Conservation (phyloP, 768 basidiomycete species). For the Hirschioporus abietinus region DNA sequence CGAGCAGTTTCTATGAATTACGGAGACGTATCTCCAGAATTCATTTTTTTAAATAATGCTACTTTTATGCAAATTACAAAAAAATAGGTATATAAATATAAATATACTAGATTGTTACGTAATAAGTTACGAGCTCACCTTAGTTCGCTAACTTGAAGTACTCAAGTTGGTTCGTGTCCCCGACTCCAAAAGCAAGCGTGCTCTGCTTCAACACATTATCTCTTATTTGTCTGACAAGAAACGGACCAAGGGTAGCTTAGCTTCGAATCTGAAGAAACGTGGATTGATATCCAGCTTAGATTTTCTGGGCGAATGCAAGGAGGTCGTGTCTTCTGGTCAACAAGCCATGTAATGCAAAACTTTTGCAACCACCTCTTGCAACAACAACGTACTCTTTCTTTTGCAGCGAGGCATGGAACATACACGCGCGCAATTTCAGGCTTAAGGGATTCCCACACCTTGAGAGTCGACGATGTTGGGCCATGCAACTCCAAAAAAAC, state of each 20-base stretch:
- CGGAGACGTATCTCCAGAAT: too few relatives aligned
- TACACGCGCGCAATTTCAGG: neutral
- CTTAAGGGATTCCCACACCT: neutral
- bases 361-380: neutral
- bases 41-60: too few relatives aligned
- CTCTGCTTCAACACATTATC: neutral
- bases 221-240: neutral
- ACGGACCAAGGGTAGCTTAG: neutral
- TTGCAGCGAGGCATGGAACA: neutral
- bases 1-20: too few relatives aligned
- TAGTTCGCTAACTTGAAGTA: too few relatives aligned
- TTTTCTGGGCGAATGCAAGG: conserved; percentile 29
- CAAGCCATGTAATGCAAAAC: conserved; percentile 33
- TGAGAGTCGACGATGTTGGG: neutral
- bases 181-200: neutral
- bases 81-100: too few relatives aligned
- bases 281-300: neutral
- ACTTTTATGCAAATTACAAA: too few relatives aligned
- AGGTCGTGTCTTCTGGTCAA: conserved; percentile 15
- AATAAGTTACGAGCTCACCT: too few relatives aligned
- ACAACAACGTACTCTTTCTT: neutral
- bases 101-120: too few relatives aligned
- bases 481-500: neutral
- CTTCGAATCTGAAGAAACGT: neutral
- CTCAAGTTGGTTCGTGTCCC: too few relatives aligned